Percentiles rank a stretch among this genome's conserved stretches.
phyloP scores from a whole-genome alignment of 768 basidiomycete species.

The Brasilioporus rufonigricans region DNA sequence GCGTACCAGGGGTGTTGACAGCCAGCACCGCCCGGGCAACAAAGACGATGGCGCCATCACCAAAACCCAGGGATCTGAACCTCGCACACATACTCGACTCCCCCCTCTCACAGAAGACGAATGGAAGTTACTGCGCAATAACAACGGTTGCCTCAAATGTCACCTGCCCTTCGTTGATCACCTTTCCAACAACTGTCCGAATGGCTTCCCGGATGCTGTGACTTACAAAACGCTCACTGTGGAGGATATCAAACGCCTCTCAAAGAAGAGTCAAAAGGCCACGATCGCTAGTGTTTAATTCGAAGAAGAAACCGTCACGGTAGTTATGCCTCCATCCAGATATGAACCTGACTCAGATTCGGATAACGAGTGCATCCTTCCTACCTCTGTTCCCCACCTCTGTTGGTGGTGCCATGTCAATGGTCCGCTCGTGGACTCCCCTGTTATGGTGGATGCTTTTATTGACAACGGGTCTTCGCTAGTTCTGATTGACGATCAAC shows the following conservation, averaged over 20 bases:
- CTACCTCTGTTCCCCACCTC: too few species aligned
- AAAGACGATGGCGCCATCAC: too few species aligned
- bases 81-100: too few species aligned
- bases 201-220: slow-evolving; percentile 15
- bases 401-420: too few species aligned
- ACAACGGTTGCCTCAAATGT: slow-evolving; percentile 29
- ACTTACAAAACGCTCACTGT: slow-evolving; percentile 9
- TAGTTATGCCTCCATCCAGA: neutral
- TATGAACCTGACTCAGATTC: neutral
- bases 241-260: neutral
- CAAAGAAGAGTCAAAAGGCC: too few species aligned
- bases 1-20: too few species aligned
- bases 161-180: neutral
- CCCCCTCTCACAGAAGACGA: slow-evolving; percentile 8
- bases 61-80: too few species aligned
- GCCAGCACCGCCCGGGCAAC: too few species aligned
- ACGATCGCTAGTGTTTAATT: neutral
- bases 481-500: neutral
- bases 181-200: slow-evolving; percentile 16
- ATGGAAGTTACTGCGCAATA: slow-evolving; percentile 3
- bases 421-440: neutral
- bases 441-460: neutral
- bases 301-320: neutral
- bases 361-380: too few species aligned
- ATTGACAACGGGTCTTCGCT: neutral